Evolutionary conservation across 768 basidiomycete genomes (phyloP), one percentile per base, ranked within the genome.

Genomic region (Arthromyces matolae): DNA sequence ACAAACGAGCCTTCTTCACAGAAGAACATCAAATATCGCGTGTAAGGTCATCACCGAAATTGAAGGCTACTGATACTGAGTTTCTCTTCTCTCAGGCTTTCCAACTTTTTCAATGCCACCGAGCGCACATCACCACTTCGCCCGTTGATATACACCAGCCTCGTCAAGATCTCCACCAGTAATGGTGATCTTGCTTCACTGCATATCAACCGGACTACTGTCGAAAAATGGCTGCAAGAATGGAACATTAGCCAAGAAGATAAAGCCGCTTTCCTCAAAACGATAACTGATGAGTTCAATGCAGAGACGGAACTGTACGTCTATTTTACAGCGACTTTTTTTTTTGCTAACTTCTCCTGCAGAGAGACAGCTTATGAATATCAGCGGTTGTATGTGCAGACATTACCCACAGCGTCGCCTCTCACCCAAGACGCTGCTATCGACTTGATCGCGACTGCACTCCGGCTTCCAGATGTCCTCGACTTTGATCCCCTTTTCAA

Each of bases 401-500:
- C 79, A 8, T 68, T 91, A 19, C 76, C 83, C 3, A 47, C 79
- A 2, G 68, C 76, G 1, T 82, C 83, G 0, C 66, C 79, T 19
- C 63, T 69, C 8, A 72, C 79, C 14, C 68, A 77, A 48, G 40
- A 69, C 4, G 83, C 80, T 36, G 84, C 84, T 8, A 54, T 83
- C 20, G 76, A 83, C 27, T 67, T 77, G 28, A 82, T 91, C 51
- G 75, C 79, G 5, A 70, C 77, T 6, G 83, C 86, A 16, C 72
- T 92, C 25, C 78, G 81, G 27, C 70, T 83, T 29, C 82, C 86
- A 3, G 67, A 69, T 12, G 63, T 87, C 48, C 89, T 93, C 64
- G 84, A 94, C 66, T 88, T 93, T 59, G 89, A 93, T 63, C 64
- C 82, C 6, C 67, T 91, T 23, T 83, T 91, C 73, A 85, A 83